Evolutionary conservation across 306 rosid species (phyloP), one percentile per base, ranked within the genome.

Genomic region (Bauhinia variegata): DNA sequence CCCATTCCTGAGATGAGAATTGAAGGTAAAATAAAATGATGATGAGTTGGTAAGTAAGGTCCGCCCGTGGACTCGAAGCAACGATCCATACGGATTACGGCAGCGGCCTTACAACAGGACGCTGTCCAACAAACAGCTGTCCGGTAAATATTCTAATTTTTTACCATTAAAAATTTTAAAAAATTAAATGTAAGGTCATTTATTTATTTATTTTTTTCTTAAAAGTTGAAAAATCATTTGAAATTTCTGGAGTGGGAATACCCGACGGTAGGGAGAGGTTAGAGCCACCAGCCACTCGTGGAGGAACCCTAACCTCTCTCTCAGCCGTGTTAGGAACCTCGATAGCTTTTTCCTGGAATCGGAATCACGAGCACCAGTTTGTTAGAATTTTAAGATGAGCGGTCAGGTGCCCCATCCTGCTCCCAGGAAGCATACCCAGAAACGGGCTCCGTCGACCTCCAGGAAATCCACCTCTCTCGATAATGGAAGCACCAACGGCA

Each of bases 391-490:
- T 23, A 77, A 75, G 70, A 92, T 92, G 98, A 87, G 82, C 75
- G 80, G 87, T 58, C 92, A 80, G 33, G 79, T 81, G 60, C 77
- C 58, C 38, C 74, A 77, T 47, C 54, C 64, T 55, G 58, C 50
- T 9, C 30, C 81, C 6, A 74, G 92, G 82, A 83, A 88, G 70
- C 80, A 64, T 68, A 65, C 37, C 56, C 80, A 83, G 42, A 89
- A 41, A 59, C 88, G 91, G 11, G 70, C 83, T 47, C 81, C 96
- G 13, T 67, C 89, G 4, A 46, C 87, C 11, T 66, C 70, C 33
- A 88, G 80, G 77, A 91, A 75, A 54, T 36, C 85, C 1, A 14
- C 32, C 3, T 42, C 84, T 4, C 18, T 37, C 10, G 93, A 84
- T 4, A 84, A 84, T 11, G 87, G 85, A 54, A 48, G 39, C 83